Base-by-base conservation (phyloP, 176 grass and related monocot genomes). In the Thinopyrum elongatum region DNA sequence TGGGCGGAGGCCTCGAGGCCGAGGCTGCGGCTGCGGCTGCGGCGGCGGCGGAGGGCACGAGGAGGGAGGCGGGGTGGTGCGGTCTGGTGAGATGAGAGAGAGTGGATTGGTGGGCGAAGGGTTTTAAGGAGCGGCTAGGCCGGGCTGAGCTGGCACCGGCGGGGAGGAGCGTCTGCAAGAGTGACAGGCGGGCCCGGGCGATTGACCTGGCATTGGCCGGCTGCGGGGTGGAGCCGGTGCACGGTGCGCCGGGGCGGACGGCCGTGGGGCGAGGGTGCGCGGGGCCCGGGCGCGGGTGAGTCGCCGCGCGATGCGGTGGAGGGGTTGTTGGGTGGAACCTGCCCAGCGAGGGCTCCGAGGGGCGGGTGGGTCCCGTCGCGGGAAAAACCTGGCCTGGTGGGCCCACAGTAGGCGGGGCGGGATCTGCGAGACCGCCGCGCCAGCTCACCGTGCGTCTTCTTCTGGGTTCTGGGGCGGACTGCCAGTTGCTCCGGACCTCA, bases 1-100 rank as follows among this genome's bases (percentile, higher is more conserved):
- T 0, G 31, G 58, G 81, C 14, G 77, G 86, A 81, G 70, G 76
- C 34, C 27, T 69, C 85, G 75, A 87, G 84, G 81, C 44, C 60
- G 49, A 53, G 49, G 49, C 46, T 1, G 44, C 0, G 44, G 80
- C 34, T n/a, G 22, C 70, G 33, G 30, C n/a, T n/a, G n/a, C 64
- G 46, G 80, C 47, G 69, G 81, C 79, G 85, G 86, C 82, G 89
- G 76, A 87, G 84, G 49, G 62, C 82, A 64, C 89, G 86, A 91
- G 89, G 86, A 35, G 61, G 42, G 71, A 35, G 61, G 44, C 29
- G 44, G 28, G n/a, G 41, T 44, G 76, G 31, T 13, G 38, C 41
- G 71, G 71, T 28, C 42, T 75, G 72, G 42, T 75, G 72, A 75
- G 72, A 55, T 76, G 15, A 27, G 74, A 28, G 41, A 19, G n/a